Base-by-base conservation (phyloP, 1,139 yeast species). In the Citeromyces hawaiiensis region DNA sequence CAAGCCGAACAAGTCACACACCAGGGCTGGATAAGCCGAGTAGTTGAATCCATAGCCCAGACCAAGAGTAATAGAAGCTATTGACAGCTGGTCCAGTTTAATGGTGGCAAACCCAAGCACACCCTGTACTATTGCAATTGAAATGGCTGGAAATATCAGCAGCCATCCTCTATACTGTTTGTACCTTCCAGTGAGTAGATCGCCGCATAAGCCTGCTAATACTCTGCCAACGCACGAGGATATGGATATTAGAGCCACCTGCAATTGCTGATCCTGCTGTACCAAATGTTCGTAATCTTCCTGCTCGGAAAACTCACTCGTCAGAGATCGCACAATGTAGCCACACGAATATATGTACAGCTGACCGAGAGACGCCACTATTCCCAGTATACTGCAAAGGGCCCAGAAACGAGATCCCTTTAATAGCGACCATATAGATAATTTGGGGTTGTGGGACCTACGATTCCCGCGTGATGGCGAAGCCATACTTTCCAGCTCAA, bases 301-400 rank as follows among this genome's bases (percentile, higher is more conserved):
- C 3, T 40, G 9, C 34, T 47, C 38, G 13, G 38, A 19, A 15
- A 66, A 54, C 14, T 34, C 36, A 14, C 18, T 17, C 4, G 36
- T 34, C 27, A 74, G 58, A 0, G 82, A 76, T 46, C 67, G 69
- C 9, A 71, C 75, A 57, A 75, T 72, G 48, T 70, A 72, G 1
- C 82, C 82, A 15, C 72, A 74, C 0, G 78, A 72, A 48, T 73
- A 75, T 18, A 75, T 75, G 52, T 72, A 75, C 75, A 74, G 69
- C 50, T 74, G 81, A 8, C 81, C 80, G 47, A 74, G 46, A 0
- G 77, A 70, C 0, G 79, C 78, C 39, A 72, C 54, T 2, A 69
- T 44, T 0, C 79, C 78, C 2, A 76, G 59, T 6, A 66, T 53
- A 1, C 61, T 35, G 36, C 70, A 65, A 4, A 73, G 46, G 2